Base-by-base conservation (phyloP, 2,329 filamentous ascomycete genomes). In the Aspergillus persii region DNA sequence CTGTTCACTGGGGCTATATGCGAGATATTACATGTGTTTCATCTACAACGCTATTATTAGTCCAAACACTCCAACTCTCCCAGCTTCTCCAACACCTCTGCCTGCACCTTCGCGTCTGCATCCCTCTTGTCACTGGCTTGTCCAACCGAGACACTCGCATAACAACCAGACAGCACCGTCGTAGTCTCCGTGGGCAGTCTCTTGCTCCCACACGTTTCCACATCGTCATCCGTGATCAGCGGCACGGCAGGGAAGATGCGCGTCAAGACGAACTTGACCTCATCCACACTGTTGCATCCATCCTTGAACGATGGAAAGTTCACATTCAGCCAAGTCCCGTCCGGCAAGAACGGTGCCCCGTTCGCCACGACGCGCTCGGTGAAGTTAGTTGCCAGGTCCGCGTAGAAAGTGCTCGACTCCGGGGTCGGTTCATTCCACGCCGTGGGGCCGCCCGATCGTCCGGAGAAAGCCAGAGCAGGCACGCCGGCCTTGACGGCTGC, bases 391-490 rank as follows among this genome's bases (percentile, higher is more conserved):
- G 87, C 83, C 4, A 90, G 79, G 54, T 87, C 80, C 3, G 85
- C 86, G 66, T 91, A 91, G n/a, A 90, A 72, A 11, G 75, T 71
- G 72, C 83, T 84, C 62, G 84, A 81, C 8, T 74, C 60, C 1
- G 86, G 84, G 3, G 60, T 61, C 0, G 60, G 56, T 0, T 70
- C 72, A 65, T 87, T 79, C 80, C 82, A 90, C 0, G 83, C 79
- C 1, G 82, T 81, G 30, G 75, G 79, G 12, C 78, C 77, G 5
- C 77, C 77, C 0, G 81, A 80, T 1, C 74, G 71, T 5, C 87
- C 88, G 0, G 84, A 86, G 75, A 91, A 90, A 15, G 87, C 88
- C 57, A 91, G 82, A n/a, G 83, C 84, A 0, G 88, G 88, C 58
- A 90, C 83, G 1, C 82, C 80, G 1, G 76, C 76, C 23, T 69